Evolutionary conservation across 306 rosid genomes (phyloP).

Genomic region (Abrus precatorius): DNA sequence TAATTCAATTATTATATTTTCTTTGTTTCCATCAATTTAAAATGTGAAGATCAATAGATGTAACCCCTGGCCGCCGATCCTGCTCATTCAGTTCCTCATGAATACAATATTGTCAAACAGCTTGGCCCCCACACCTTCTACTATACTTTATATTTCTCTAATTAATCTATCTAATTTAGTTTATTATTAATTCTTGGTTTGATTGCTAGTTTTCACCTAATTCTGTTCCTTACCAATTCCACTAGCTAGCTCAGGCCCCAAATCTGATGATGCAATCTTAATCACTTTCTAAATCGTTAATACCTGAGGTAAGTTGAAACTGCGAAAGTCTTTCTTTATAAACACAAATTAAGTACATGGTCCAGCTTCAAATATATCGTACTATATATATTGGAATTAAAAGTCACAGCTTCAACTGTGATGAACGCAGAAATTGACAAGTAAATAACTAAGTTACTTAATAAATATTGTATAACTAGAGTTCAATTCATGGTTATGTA

Average conservation of each 20-base stretch:
- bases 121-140: slow-evolving; percentile 42
- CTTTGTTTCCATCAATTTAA: slow-evolving; percentile 29
- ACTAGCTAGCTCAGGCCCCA: slow-evolving; percentile 22
- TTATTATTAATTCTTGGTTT: slow-evolving; percentile 28
- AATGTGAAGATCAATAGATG: slow-evolving; percentile 41
- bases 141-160: background rate
- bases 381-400: background rate
- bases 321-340: slow-evolving; percentile 33
- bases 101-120: slow-evolving; percentile 51
- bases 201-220: slow-evolving; percentile 50
- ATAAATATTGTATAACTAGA: too few relatives aligned
- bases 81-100: slow-evolving; percentile 30
- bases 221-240: slow-evolving; percentile 46
- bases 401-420: slow-evolving; percentile 24
- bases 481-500: too few relatives aligned
- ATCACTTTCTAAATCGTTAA: background rate
- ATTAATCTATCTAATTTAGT: slow-evolving; percentile 1
- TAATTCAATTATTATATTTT: slow-evolving; percentile 26
- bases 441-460: too few relatives aligned
- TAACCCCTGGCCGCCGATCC: background rate
- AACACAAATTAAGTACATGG: slow-evolving; percentile 4
- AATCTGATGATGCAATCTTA: slow-evolving; percentile 31
- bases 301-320: slow-evolving; percentile 18
- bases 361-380: background rate
- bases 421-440: too few relatives aligned